Percentiles rank a stretch among this genome's conserved stretches.
Evolutionary conservation across 768 basidiomycete genomes (phyloP).

Genomic region (Polyporus arcularius): DNA sequence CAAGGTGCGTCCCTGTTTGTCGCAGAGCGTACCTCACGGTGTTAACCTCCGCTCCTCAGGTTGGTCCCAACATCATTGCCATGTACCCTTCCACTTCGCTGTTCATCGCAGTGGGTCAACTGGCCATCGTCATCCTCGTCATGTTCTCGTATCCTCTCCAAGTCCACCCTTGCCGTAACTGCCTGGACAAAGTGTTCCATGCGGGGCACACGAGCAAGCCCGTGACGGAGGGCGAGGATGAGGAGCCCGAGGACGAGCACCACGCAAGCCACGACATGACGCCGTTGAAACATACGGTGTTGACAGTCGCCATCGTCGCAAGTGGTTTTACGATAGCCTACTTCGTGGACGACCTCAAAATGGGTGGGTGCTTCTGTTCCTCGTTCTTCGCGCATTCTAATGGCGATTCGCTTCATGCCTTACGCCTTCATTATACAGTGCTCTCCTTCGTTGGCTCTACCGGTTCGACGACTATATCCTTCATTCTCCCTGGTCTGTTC

Average conservation of each 20-base stretch:
- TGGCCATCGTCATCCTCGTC: constrained; percentile 90
- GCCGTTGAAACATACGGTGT: constrained; percentile 60
- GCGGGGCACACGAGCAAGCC: constrained; percentile 35
- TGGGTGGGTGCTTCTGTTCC: constrained; percentile 51
- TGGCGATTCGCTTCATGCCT: background rate
- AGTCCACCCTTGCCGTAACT: constrained; percentile 90
- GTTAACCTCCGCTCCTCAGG: constrained; percentile 40
- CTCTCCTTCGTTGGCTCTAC: constrained; percentile 96
- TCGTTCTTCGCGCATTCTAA: background rate
- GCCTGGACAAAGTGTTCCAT: constrained; percentile 87
- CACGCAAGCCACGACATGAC: constrained; percentile 66
- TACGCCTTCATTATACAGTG: constrained; percentile 47
- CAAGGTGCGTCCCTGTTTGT: constrained; percentile 47
- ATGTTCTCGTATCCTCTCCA: constrained; percentile 94
- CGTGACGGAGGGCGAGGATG: constrained; percentile 42
- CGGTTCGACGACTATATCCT: constrained; percentile 95
- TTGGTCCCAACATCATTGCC: constrained; percentile 90
- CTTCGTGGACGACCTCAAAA: constrained; percentile 72
- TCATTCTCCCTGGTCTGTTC: constrained; percentile 91
- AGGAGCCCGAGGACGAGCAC: constrained; percentile 51
- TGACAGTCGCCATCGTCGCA: constrained; percentile 68
- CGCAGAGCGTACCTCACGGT: background rate
- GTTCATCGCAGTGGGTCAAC: constrained; percentile 89
- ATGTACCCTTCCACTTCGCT: constrained; percentile 92
- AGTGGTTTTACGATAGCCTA: constrained; percentile 74